These are phyloP conservation scores for Hawksworthiomyces lignivorus DNA, from an alignment of 2,329 filamentous ascomycete genomes.

Conservation along the genomic window DNA sequence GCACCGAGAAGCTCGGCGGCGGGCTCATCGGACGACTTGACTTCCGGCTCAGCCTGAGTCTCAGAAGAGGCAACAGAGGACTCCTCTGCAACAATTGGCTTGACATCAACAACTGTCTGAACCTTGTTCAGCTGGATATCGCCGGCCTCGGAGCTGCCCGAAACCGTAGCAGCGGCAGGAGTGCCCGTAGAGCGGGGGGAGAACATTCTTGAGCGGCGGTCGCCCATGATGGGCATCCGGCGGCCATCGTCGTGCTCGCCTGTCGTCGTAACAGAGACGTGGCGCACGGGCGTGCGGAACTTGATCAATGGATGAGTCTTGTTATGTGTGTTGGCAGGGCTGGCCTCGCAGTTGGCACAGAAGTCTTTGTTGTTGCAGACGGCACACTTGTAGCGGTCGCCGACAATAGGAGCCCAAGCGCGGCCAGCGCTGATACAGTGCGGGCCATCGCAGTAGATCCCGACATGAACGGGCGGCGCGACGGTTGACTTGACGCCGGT, in stretches of 20 bases:
- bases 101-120: slow-evolving; percentile 65
- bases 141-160: not conserved
- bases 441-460: slow-evolving; percentile 92
- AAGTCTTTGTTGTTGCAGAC: slow-evolving; percentile 94
- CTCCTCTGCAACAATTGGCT: slow-evolving; percentile 35
- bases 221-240: slow-evolving; percentile 63
- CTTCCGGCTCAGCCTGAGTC: slow-evolving; percentile 8
- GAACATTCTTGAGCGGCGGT: slow-evolving; percentile 31
- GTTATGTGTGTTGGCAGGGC: slow-evolving; percentile 79
- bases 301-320: slow-evolving; percentile 95
- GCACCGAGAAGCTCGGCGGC: slow-evolving; percentile 33
- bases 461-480: slow-evolving; percentile 56
- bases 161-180: not conserved
- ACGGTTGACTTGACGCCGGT: too few relatives aligned
- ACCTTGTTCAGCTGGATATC: slow-evolving; percentile 11
- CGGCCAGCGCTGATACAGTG: slow-evolving; percentile 57
- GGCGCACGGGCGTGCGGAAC: slow-evolving; percentile 86
- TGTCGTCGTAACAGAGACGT: slow-evolving; percentile 78
- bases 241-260: slow-evolving; percentile 66
- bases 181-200: slow-evolving; percentile 13
- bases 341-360: slow-evolving; percentile 88
- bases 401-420: slow-evolving; percentile 58
- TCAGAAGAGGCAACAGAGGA: slow-evolving; percentile 5
- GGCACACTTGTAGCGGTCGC: slow-evolving; percentile 92
- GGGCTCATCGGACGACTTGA: slow-evolving; percentile 5